phyloP scores from a whole-genome alignment of 2,329 filamentous ascomycete genomes.

The Aspergillus quadricinctus region DNA sequence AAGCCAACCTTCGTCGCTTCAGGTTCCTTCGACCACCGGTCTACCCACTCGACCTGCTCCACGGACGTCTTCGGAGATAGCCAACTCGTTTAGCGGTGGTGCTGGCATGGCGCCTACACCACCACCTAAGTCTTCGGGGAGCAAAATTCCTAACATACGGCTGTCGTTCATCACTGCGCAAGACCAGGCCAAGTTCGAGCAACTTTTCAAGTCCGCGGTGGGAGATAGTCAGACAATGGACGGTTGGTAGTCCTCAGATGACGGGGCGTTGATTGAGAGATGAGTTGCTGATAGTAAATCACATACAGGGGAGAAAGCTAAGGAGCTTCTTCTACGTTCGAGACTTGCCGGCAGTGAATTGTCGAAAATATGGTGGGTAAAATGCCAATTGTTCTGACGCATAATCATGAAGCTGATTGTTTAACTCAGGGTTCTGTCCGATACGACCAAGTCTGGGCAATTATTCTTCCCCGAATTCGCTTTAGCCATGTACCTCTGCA shows the following conservation, averaged over 20 bases:
- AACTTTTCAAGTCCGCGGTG: conserved; percentile 91
- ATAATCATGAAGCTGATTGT: conserved; percentile 7
- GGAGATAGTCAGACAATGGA: conserved; percentile 80
- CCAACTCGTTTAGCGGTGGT: conserved; percentile 55
- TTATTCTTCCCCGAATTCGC: conserved; percentile 97
- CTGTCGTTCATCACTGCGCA: conserved; percentile 92
- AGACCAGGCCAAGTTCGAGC: conserved; percentile 96
- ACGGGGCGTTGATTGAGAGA: background rate
- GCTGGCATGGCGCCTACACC: conserved; percentile 54
- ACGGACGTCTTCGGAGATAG: conserved; percentile 62
- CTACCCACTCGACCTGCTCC: conserved; percentile 50
- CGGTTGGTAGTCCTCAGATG: conserved; percentile 41
- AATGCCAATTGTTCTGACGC: background rate
- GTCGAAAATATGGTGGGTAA: conserved; percentile 79
- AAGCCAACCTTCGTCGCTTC: conserved; percentile 31
- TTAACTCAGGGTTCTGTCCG: conserved; percentile 69
- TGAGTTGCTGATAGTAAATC: conserved; percentile 11
- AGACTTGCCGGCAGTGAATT: conserved; percentile 81
- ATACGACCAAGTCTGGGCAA: conserved; percentile 94
- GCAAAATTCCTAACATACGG: conserved; percentile 88
- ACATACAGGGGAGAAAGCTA: conserved; percentile 68
- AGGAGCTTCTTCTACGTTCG: conserved; percentile 82
- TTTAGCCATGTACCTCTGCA: conserved; percentile 97
- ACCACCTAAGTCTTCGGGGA: conserved; percentile 54
- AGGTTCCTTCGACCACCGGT: conserved; percentile 43